Base-by-base conservation (phyloP, 2,329 filamentous ascomycete species). In the Phialocephala sp. region DNA sequence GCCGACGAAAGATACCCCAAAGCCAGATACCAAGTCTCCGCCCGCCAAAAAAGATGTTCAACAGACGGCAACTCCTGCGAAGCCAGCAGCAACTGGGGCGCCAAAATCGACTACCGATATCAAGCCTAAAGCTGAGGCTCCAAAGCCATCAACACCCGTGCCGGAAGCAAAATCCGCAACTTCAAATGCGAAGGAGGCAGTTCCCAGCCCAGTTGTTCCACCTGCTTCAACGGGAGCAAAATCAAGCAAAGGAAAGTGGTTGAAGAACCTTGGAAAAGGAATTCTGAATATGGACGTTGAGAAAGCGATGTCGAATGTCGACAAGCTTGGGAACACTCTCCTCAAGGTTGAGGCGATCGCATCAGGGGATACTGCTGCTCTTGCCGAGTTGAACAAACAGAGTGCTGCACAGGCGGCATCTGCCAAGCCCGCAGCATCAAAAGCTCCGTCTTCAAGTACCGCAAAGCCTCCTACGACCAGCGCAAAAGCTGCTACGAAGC, bases 241-340 rank as follows among this genome's bases (percentile, higher is more conserved):
- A 4, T 18, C 52, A 56, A 57, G 35, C 11, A 57, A 37, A 39
- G 55, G 55, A 37, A 39, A 27, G 22, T 57, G 14, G 11, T 57
- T 57, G 32, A 57, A 39, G 32, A 57, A 57, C n/a, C 27, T 57
- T 22, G 52, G 52, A 36, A 32, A 27, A 36, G n/a, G 32, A n/a
- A 55, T 55, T 12, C 4, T 57, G 32, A 20, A 6, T 3, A 37
- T 37, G n/a, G 55, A 57, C 37, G 55, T 57, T 18, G 55, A 57
- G 5, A 57, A 57, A 57, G 55, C 55, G 8, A 8, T 57, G 14
- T 35, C 55, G 11, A 57, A 57, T n/a, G 37, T 57, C 9, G 37
- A 41, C 37, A 41, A 41, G 15, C 37, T 41, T 6, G 55, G 55
- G 9, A 57, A 57, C 18, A 39, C 55, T 20, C 18, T 57, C 12